phyloP scores from a whole-genome alignment of 2,329 filamentous ascomycete genomes.

The Magnaporthiopsis rhizophila region DNA sequence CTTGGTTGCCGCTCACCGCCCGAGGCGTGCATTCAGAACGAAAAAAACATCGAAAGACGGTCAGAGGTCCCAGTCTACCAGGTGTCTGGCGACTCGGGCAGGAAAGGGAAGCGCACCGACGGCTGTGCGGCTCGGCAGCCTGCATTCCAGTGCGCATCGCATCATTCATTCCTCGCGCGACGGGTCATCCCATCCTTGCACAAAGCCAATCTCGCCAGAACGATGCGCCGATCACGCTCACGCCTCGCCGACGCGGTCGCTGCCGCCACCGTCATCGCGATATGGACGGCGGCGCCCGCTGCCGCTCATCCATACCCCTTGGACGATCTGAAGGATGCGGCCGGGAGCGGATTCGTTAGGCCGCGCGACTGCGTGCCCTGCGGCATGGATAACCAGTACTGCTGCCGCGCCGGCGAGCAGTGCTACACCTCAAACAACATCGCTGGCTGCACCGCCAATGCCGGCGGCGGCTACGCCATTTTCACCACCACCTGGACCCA shows the following conservation, averaged over 20 bases:
- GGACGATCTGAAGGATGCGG: slow-evolving; percentile 36
- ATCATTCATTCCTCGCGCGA: neutral
- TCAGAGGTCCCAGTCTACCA: neutral
- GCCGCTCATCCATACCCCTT: slow-evolving; percentile 41
- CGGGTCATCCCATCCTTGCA: neutral
- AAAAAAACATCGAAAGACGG: neutral
- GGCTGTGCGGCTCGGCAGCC: slow-evolving; percentile 1
- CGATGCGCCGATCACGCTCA: slow-evolving; percentile 1
- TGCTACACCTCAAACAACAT: slow-evolving; percentile 45
- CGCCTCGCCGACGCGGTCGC: neutral
- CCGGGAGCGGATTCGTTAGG: slow-evolving; percentile 42
- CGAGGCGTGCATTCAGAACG: neutral
- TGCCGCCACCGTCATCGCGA: neutral
- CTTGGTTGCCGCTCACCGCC: neutral
- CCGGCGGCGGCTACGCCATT: slow-evolving; percentile 21
- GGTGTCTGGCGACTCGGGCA: neutral
- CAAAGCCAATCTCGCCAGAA: neutral
- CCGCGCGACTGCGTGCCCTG: slow-evolving; percentile 45
- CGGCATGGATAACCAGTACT: slow-evolving; percentile 46
- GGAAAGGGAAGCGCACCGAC: neutral
- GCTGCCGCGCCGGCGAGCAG: slow-evolving; percentile 39
- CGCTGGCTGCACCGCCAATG: slow-evolving; percentile 38
- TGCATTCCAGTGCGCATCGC: neutral
- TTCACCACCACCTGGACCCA: slow-evolving; percentile 54
- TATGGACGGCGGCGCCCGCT: slow-evolving; percentile 20